These are phyloP conservation scores for Myxozyma kluyveri DNA, from an alignment of 805 yeast species.

Conservation along the genomic window DNA sequence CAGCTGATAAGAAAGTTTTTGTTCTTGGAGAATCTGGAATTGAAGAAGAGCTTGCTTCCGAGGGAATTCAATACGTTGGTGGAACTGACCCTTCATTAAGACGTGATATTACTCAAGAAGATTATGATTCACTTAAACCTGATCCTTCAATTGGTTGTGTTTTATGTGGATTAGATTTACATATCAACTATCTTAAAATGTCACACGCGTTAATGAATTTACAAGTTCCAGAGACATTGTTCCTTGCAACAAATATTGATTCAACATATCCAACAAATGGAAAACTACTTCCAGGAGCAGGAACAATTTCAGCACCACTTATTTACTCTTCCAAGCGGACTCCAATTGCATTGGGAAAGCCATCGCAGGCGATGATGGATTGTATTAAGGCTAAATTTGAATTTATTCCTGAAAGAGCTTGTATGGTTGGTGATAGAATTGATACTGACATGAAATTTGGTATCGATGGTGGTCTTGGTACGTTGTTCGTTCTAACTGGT, in stretches of 20 bases:
- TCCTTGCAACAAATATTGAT: conserved; percentile 91
- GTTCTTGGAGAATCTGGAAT: conserved; percentile 88
- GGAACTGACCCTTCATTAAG: conserved; percentile 63
- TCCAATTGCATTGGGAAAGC: conserved; percentile 93
- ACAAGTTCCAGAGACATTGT: conserved; percentile 59
- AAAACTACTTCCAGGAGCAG: conserved; percentile 88
- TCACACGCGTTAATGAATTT: conserved; percentile 81
- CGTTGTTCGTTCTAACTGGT: conserved; percentile 86
- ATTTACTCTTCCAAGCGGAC: conserved; percentile 72
- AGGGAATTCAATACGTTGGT: conserved; percentile 78
- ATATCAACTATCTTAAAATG: conserved; percentile 75
- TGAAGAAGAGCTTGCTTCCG: conserved; percentile 67
- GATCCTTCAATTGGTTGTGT: conserved; percentile 84
- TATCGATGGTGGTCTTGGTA: conserved; percentile 77
- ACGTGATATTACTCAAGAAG: conserved; percentile 53
- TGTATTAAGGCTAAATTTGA: conserved; percentile 68
- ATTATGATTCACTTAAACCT: conserved; percentile 43
- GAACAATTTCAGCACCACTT: conserved; percentile 78
- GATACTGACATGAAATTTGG: conserved; percentile 96
- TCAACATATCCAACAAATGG: conserved; percentile 92
- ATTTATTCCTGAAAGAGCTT: conserved; percentile 54
- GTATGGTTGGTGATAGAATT: conserved; percentile 94
- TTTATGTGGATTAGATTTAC: conserved; percentile 78
- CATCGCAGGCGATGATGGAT: conserved; percentile 84
- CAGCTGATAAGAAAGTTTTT: conserved; percentile 77